phyloP scores from a whole-genome alignment of 208 protist genomes.

The Naegleria lovaniensis region DNA sequence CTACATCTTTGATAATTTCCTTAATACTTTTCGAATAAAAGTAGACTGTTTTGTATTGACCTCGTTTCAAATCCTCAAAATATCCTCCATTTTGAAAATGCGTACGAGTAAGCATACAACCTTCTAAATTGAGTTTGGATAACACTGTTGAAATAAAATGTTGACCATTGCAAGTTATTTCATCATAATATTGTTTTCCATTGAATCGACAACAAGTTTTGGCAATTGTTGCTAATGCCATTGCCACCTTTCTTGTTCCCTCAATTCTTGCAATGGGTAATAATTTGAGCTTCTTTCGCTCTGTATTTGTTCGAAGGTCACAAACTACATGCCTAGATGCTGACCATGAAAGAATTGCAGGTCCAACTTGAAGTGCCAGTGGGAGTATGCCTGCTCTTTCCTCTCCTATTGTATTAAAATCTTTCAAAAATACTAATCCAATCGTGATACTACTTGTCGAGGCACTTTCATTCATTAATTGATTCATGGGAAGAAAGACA shows the following conservation, averaged over 20 bases:
- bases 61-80: background rate
- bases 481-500: background rate
- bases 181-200: background rate
- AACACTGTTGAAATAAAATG: background rate
- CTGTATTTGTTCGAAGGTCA: background rate
- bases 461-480: background rate
- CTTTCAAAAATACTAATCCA: background rate
- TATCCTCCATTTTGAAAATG: background rate
- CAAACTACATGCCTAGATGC: background rate
- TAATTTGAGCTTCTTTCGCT: background rate
- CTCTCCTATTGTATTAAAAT: background rate
- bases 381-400: background rate
- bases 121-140: background rate
- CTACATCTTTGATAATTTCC: background rate
- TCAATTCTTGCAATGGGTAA: background rate
- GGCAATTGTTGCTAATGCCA: background rate
- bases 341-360: background rate
- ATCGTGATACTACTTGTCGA: background rate
- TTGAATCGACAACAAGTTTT: background rate
- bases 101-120: background rate
- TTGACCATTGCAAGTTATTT: background rate
- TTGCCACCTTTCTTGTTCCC: background rate
- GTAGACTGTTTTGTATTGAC: background rate
- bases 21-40: background rate
- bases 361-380: background rate